Evolutionary conservation across 2,329 filamentous ascomycete species (phyloP).

Genomic region (Fusarium robinianum): DNA sequence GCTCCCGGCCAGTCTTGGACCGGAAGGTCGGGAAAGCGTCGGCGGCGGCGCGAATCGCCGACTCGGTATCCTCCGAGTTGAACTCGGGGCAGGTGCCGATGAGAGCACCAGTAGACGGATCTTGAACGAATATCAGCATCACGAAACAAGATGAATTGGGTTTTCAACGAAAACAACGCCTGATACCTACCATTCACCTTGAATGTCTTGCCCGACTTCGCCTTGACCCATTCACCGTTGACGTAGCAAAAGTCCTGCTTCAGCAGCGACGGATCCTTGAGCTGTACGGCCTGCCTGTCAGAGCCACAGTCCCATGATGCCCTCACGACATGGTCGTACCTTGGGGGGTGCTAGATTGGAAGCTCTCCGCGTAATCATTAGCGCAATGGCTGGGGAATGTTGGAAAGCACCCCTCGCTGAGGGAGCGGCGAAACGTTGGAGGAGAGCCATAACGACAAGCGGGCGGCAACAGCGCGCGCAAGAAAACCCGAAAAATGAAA

Average conservation of each 20-base stretch:
- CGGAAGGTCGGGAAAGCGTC: constrained; percentile 74
- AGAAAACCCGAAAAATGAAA: no score
- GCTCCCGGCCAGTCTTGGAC: constrained; percentile 72
- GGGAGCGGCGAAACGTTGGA: constrained; percentile 39
- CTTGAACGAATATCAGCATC: constrained; percentile 45
- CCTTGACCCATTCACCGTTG: constrained; percentile 89
- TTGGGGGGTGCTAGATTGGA: constrained; percentile 54
- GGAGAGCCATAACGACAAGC: constrained; percentile 37
- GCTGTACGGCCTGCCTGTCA: constrained; percentile 48
- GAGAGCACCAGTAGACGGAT: constrained; percentile 79
- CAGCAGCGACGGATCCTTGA: constrained; percentile 79
- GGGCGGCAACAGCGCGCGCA: not conserved
- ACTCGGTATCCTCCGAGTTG: constrained; percentile 73
- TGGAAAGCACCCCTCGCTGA: constrained; percentile 37
- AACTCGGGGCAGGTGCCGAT: constrained; percentile 89
- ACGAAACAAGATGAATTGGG: not conserved
- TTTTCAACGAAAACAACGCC: not conserved
- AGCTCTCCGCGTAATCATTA: constrained; percentile 44
- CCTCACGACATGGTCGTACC: constrained; percentile 38
- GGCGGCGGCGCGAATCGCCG: constrained; percentile 81
- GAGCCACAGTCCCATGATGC: not conserved
- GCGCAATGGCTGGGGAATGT: constrained; percentile 36
- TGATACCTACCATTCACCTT: constrained; percentile 68
- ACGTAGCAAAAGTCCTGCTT: constrained; percentile 84
- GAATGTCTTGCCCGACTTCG: constrained; percentile 88